Evolutionary conservation across 2,329 filamentous ascomycete species (phyloP).

Genomic region (Hortaea werneckii): DNA sequence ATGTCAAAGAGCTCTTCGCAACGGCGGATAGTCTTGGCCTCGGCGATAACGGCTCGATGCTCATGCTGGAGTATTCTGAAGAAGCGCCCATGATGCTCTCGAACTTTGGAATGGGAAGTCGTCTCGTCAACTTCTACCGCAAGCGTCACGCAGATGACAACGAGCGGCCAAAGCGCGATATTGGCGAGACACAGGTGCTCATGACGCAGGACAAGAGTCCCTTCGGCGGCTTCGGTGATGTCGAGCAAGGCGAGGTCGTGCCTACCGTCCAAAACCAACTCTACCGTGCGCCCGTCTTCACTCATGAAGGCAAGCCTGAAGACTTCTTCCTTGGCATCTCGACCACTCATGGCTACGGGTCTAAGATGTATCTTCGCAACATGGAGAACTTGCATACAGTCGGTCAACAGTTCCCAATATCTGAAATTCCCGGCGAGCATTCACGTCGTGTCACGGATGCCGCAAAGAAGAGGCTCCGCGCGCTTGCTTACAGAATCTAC

Average conservation of each 20-base stretch:
- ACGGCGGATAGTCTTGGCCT: slow-evolving; percentile 68
- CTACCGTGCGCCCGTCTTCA: slow-evolving; percentile 90
- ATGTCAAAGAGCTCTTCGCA: slow-evolving; percentile 67
- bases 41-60: slow-evolving; percentile 77
- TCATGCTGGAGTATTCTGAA: slow-evolving; percentile 92
- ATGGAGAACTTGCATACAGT: slow-evolving; percentile 87
- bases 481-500: slow-evolving; percentile 86
- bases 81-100: slow-evolving; percentile 85
- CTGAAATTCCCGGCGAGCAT: slow-evolving; percentile 87
- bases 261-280: slow-evolving; percentile 90
- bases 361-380: slow-evolving; percentile 72
- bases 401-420: slow-evolving; percentile 83
- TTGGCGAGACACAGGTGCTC: slow-evolving; percentile 81
- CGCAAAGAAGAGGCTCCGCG: slow-evolving; percentile 93
- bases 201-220: slow-evolving; percentile 91
- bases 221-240: slow-evolving; percentile 88
- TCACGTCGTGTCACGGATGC: slow-evolving; percentile 92
- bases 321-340: slow-evolving; percentile 84
- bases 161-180: slow-evolving; percentile 64
- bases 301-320: slow-evolving; percentile 63
- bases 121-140: slow-evolving; percentile 93
- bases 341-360: slow-evolving; percentile 67
- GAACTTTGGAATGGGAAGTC: slow-evolving; percentile 95
- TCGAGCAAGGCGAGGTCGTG: slow-evolving; percentile 81
- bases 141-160: slow-evolving; percentile 71